Conservation (phyloP, 192 early-diverging fungal genomes). For the Blastocladiella britannica region DNA sequence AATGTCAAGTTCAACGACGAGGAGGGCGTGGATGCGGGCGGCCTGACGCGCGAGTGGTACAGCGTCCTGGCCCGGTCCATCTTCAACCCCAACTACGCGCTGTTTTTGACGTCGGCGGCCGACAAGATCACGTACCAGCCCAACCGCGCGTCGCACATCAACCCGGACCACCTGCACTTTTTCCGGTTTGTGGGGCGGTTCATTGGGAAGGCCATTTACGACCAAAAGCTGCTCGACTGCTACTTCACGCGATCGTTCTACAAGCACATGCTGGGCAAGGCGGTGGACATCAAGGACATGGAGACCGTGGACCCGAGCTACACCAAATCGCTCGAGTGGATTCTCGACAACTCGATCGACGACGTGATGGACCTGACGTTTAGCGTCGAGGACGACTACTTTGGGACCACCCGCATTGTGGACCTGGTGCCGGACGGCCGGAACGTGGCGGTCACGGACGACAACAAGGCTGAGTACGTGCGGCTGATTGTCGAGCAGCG, state of each 20-base stretch:
- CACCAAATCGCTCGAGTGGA: slow-evolving; percentile 95
- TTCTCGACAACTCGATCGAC: slow-evolving; percentile 87
- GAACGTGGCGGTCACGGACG: slow-evolving; percentile 75
- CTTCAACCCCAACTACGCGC: slow-evolving; percentile 96
- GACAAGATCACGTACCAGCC: slow-evolving; percentile 97
- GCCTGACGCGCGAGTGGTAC: slow-evolving; percentile 97
- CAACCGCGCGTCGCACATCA: slow-evolving; percentile 74
- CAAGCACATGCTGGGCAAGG: slow-evolving; percentile 80
- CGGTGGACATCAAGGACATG: slow-evolving; percentile 91
- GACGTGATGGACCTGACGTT: slow-evolving; percentile 89
- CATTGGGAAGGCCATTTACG: slow-evolving; percentile 98
- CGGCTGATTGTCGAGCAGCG: slow-evolving; percentile 79
- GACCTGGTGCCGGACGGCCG: slow-evolving; percentile 76
- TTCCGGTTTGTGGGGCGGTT: slow-evolving; percentile 97
- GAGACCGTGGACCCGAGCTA: slow-evolving; percentile 94
- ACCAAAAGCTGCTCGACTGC: slow-evolving; percentile 77
- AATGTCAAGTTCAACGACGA: slow-evolving; percentile 85
- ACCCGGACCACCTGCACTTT: slow-evolving; percentile 82
- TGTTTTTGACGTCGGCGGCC: slow-evolving; percentile 86
- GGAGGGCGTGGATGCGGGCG: slow-evolving; percentile 94
- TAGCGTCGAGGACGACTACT: slow-evolving; percentile 80
- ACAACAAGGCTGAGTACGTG: slow-evolving; percentile 95
- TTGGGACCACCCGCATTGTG: slow-evolving; percentile 62
- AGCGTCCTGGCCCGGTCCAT: slow-evolving; percentile 87
- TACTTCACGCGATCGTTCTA: slow-evolving; percentile 99